A percentile compares a stretch with the other conserved stretches of the same genome.
These are phyloP conservation scores for Didymellaceae sp. DNA, from an alignment of 2,329 filamentous ascomycete species.

Conservation along the genomic window DNA sequence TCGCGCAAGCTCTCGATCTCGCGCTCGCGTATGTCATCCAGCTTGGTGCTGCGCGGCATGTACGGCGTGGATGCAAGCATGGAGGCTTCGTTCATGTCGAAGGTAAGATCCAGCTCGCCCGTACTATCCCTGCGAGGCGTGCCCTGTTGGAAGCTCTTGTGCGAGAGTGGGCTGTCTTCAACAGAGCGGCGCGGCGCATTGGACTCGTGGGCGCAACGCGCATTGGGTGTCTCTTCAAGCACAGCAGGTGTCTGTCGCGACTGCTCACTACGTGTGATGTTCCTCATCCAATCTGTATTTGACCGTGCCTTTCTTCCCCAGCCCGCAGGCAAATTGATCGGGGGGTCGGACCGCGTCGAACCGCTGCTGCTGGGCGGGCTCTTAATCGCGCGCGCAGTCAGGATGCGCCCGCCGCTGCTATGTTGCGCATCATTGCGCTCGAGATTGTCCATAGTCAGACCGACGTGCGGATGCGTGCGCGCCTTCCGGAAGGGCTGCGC, in stretches of 20 bases:
- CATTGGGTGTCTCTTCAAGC: conserved; percentile 21
- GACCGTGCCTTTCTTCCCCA: conserved; percentile 57
- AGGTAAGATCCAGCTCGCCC: conserved; percentile 46
- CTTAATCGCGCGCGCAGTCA: conserved; percentile 27
- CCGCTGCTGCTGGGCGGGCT: conserved; percentile 48
- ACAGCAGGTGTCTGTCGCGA: conserved; percentile 5
- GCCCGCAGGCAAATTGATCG: conserved; percentile 52
- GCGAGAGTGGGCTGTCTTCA: conserved; percentile 53
- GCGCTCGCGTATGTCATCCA: conserved; percentile 53
- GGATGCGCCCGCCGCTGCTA: conserved; percentile 14
- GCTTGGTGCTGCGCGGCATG: conserved; percentile 48
- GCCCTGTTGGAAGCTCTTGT: conserved; percentile 37
- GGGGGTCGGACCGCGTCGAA: conserved; percentile 49
- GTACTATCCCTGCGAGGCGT: conserved; percentile 34
- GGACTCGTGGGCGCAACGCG: too few species aligned
- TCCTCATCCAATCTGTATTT: conserved; percentile 52
- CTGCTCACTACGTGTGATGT: conserved; percentile 42
- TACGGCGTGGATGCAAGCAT: conserved; percentile 57
- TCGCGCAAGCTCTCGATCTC: conserved; percentile 51
- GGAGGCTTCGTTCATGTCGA: conserved; percentile 55
- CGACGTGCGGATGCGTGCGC: conserved; percentile 48
- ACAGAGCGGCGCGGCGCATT: conserved; percentile 49
- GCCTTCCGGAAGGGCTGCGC: conserved; percentile 53
- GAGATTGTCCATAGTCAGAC: conserved; percentile 53
- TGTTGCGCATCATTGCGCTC: conserved; percentile 44